Conservation (phyloP, 2,329 filamentous ascomycete species). For the Diaporthe velutina region DNA sequence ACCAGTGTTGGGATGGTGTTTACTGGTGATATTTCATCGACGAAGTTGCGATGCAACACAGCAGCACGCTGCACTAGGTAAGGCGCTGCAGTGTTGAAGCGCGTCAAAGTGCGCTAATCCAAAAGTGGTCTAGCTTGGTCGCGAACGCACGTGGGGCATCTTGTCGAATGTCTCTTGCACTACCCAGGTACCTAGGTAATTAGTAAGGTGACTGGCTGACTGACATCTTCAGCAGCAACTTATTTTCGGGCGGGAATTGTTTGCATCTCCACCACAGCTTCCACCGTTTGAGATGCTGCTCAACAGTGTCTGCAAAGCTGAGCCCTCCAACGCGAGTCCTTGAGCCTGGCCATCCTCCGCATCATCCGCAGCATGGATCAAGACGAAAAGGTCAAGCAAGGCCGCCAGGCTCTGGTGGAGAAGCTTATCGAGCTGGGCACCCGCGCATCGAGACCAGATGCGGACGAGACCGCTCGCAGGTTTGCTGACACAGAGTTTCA, state of each 20-base stretch:
- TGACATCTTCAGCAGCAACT: neutral
- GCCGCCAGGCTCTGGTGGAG: conserved; percentile 49
- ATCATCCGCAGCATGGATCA: conserved; percentile 32
- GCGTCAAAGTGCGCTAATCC: conserved; percentile 30
- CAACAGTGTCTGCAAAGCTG: too few relatives aligned
- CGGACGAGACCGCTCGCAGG: conserved; percentile 46
- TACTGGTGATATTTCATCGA: neutral
- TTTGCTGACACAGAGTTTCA: conserved; percentile 57
- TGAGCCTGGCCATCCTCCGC: neutral
- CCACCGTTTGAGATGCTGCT: neutral
- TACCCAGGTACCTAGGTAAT: too few relatives aligned
- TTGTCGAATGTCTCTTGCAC: neutral
- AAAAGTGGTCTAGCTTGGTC: neutral
- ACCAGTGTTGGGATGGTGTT: conserved; percentile 37
- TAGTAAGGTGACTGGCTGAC: neutral
- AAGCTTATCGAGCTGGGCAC: conserved; percentile 56
- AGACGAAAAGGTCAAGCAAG: conserved; percentile 39
- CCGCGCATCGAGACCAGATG: conserved; percentile 62
- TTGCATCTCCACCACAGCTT: neutral
- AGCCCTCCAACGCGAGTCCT: neutral
- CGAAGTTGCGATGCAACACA: neutral
- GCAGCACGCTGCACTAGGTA: neutral
- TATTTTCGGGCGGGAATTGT: neutral
- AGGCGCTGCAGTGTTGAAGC: conserved; percentile 9
- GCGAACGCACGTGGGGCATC: neutral